Conservation (phyloP, 257 asterid species). For the Nicotiana benthamiana region DNA sequence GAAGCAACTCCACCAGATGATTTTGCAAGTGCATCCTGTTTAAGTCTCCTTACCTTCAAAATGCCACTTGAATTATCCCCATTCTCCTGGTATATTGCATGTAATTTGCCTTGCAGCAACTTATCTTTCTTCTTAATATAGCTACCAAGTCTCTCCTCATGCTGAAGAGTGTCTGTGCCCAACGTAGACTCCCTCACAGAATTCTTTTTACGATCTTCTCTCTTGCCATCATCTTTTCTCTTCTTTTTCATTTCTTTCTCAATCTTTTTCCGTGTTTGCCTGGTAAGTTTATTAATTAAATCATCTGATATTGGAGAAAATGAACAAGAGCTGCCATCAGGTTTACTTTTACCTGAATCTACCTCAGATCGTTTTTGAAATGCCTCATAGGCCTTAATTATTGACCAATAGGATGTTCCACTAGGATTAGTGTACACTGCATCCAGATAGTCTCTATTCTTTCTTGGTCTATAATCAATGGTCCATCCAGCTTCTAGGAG, state of each 20-base stretch:
- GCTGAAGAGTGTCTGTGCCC: conserved; percentile 50
- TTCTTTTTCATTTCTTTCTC: conserved; percentile 75
- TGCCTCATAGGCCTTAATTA: conserved; percentile 92
- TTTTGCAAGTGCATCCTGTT: conserved; percentile 31
- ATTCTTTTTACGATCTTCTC: conserved; percentile 29
- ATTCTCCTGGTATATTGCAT: conserved; percentile 31
- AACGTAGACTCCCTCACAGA: conserved; percentile 27
- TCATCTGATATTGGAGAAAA: conserved; percentile 72
- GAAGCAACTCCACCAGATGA: conserved; percentile 20
- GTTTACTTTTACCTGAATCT: conserved; percentile 29
- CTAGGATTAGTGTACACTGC: conserved; percentile 79
- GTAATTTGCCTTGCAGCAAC: conserved; percentile 25
- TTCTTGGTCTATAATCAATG: conserved; percentile 93
- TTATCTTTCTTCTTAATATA: conserved; percentile 42
- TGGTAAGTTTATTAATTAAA: conserved; percentile 70
- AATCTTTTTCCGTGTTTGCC: conserved; percentile 83
- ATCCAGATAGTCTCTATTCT: conserved; percentile 88
- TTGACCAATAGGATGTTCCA: conserved; percentile 98
- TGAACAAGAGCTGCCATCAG: conserved; percentile 41
- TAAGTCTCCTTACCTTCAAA: conserved; percentile 26
- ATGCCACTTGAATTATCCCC: conserved; percentile 34
- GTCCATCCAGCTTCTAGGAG: conserved; percentile 75
- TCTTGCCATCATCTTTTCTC: conserved; percentile 42
- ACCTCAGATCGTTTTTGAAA: conserved; percentile 65
- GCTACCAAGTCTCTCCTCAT: conserved; percentile 41